Evolutionary conservation across 208 protist genomes (phyloP).

Genomic region (Porcisia hertigi): DNA sequence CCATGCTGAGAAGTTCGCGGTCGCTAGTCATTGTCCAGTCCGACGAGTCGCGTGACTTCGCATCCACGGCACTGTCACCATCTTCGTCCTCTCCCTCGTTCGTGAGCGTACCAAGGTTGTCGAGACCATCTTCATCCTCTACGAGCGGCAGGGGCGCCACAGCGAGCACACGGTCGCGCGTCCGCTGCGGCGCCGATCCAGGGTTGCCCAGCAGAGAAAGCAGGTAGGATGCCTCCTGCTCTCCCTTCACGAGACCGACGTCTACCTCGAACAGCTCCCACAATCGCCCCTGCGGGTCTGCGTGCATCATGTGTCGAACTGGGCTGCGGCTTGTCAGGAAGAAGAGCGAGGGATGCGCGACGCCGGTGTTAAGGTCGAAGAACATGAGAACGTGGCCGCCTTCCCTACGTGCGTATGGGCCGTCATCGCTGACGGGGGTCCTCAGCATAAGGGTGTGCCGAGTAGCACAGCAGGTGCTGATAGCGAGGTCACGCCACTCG

Average conservation of each 20-base stretch:
- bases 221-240: slow-evolving; percentile 29
- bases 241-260: slow-evolving; percentile 26
- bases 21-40: not conserved
- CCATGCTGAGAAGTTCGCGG: not conserved
- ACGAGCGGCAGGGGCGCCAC: slow-evolving; percentile 30
- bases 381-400: slow-evolving; percentile 46
- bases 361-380: slow-evolving; percentile 45
- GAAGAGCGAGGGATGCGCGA: slow-evolving; percentile 36
- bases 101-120: slow-evolving; percentile 1
- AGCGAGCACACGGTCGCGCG: slow-evolving; percentile 28
- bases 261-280: slow-evolving; percentile 58
- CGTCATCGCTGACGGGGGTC: slow-evolving; percentile 27
- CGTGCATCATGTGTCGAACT: slow-evolving; percentile 39
- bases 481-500: slow-evolving; percentile 45
- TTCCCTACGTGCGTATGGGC: slow-evolving; percentile 33
- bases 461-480: slow-evolving; percentile 32
- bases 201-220: slow-evolving; percentile 26
- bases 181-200: slow-evolving; percentile 15
- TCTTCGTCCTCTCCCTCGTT: slow-evolving; percentile 5
- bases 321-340: slow-evolving; percentile 40
- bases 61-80: not conserved
- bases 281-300: slow-evolving; percentile 38
- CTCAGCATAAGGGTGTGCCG: slow-evolving; percentile 32
- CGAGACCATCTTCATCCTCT: slow-evolving; percentile 19
- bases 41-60: not conserved